Evolutionary conservation across 2,329 filamentous ascomycete genomes (phyloP).

Genomic region (Hansfordia pulvinata): DNA sequence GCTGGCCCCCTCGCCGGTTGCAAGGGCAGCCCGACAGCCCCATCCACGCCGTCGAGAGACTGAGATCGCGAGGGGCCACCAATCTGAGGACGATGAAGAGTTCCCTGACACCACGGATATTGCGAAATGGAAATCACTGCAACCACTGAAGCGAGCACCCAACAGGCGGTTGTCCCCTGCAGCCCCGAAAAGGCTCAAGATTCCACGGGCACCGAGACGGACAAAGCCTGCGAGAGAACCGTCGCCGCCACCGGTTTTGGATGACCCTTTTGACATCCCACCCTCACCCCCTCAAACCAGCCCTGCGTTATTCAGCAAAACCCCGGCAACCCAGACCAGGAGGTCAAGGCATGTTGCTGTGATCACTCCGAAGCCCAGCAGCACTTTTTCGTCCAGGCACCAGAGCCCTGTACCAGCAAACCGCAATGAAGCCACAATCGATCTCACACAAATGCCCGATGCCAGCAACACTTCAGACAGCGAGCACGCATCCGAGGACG

Average conservation of each 20-base stretch:
- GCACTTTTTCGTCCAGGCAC: constrained; percentile 11
- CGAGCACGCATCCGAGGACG: constrained; percentile 3
- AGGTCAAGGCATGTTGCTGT: constrained; percentile 4
- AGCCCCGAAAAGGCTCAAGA: constrained; percentile 10
- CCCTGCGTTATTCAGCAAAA: constrained; percentile 13
- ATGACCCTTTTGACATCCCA: constrained; percentile 20
- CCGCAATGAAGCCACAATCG: constrained; percentile 8
- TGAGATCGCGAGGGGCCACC: too few relatives aligned
- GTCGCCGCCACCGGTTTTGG: constrained; percentile 7
- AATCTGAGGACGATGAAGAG: constrained; percentile 14
- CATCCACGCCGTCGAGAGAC: too few relatives aligned
- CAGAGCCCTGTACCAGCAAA: constrained; percentile 12
- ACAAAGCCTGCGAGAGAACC: constrained; percentile 2
- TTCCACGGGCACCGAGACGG: too few relatives aligned
- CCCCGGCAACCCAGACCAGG: constrained; percentile 7
- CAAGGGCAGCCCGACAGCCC: too few relatives aligned
- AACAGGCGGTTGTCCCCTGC: constrained; percentile 15
- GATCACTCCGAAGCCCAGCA: constrained; percentile 15
- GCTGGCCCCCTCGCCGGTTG: constrained; percentile 7
- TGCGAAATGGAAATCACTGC: constrained; percentile 12
- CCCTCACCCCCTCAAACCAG: constrained; percentile 24
- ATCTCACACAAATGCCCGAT: constrained; percentile 11
- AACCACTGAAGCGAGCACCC: constrained; percentile 2
- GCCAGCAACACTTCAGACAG: constrained; percentile 1
- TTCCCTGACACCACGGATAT: constrained; percentile 16